Evolutionary conservation across 495 filamentous ascomycete species (phyloP).

Genomic region (Lepraria neglecta): DNA sequence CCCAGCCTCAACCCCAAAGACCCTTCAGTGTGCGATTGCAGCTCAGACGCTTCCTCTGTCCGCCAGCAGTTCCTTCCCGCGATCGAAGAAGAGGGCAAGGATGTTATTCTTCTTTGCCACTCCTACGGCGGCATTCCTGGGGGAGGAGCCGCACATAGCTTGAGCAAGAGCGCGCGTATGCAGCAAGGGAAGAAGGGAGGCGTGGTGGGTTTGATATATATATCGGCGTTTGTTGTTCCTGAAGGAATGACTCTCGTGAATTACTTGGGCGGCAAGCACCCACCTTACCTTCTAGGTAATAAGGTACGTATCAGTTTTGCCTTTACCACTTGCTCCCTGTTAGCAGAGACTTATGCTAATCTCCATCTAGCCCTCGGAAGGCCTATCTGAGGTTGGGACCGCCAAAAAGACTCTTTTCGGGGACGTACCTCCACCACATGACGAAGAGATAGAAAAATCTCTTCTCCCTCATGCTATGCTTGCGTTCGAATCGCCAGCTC

Average conservation of each 20-base stretch:
- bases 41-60: no score
- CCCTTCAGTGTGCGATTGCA: no score
- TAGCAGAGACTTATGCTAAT: neutral
- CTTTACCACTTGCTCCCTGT: neutral
- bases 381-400: no score
- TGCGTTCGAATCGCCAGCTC: slow-evolving; percentile 12
- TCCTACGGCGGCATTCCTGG: slow-evolving; percentile 37
- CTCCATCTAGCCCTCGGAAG: no score
- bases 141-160: slow-evolving; percentile 32
- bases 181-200: slow-evolving; percentile 28
- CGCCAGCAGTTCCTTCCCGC: slow-evolving; percentile 18
- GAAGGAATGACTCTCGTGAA: slow-evolving; percentile 11
- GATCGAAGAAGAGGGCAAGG: slow-evolving; percentile 32
- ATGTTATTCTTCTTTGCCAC: slow-evolving; percentile 37
- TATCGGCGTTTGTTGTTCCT: slow-evolving; percentile 30
- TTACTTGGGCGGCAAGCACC: slow-evolving; percentile 17
- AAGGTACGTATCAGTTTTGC: slow-evolving; percentile 12
- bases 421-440: no score
- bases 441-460: no score
- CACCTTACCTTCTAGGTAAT: neutral
- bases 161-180: slow-evolving; percentile 27
- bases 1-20: no score
- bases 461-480: slow-evolving; percentile 15
- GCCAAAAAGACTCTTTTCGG: no score
- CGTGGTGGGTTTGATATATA: slow-evolving; percentile 30